A percentile compares a stretch with the other conserved stretches of the same genome.
These are phyloP conservation scores for Phytophthora sp. DNA, from an alignment of 352 stramenopile species.

Conservation along the genomic window DNA sequence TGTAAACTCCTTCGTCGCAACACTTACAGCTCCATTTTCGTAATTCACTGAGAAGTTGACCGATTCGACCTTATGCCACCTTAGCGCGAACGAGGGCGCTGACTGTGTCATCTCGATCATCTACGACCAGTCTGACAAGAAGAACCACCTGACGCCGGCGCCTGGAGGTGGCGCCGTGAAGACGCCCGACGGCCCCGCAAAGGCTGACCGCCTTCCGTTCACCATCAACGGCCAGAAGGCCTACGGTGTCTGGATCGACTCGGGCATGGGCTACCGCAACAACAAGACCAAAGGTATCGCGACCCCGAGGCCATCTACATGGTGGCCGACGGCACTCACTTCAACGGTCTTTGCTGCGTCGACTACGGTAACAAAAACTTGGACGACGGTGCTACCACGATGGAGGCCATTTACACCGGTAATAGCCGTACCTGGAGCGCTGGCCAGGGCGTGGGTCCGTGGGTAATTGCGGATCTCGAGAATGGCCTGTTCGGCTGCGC, in stretches of 20 bases:
- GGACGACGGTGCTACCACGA: conserved; percentile 21
- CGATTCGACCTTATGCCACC: no score
- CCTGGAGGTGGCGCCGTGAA: conserved; percentile 28
- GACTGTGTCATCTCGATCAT: conserved; percentile 24
- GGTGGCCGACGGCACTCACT: conserved; percentile 22
- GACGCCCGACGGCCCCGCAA: conserved; percentile 9
- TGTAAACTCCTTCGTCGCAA: no score
- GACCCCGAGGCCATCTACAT: conserved; percentile 32
- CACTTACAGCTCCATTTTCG: no score
- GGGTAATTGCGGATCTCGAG: conserved; percentile 29
- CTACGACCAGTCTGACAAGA: conserved; percentile 30
- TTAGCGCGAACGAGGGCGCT: conserved; percentile 1
- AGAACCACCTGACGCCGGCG: conserved; percentile 24
- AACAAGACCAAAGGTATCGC: conserved; percentile 11
- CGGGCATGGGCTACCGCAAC: conserved; percentile 26
- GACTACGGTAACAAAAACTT: conserved; percentile 31
- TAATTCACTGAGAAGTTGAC: no score
- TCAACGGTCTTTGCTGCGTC: conserved; percentile 23
- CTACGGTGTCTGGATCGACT: conserved; percentile 24
- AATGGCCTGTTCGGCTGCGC: conserved; percentile 27
- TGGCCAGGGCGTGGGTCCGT: conserved; percentile 15
- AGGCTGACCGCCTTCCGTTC: conserved; percentile 15
- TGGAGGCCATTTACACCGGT: conserved; percentile 27
- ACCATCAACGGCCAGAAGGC: conserved; percentile 16
- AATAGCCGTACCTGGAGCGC: conserved; percentile 19